These are phyloP conservation scores for Hamamelis virginiana DNA, from an alignment of 164 flowering plant species.

Conservation along the genomic window DNA sequence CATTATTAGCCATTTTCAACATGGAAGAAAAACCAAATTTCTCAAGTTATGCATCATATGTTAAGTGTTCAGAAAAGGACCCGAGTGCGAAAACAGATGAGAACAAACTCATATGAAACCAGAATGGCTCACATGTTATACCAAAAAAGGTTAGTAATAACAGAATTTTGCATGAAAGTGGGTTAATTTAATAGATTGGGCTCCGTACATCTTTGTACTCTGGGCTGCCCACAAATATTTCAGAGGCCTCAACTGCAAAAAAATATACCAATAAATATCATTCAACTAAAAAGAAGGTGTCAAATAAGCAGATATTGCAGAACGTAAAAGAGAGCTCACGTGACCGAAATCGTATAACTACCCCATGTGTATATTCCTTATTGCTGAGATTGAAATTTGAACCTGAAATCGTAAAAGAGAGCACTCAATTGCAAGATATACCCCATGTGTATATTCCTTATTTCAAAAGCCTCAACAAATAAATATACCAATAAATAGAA, in stretches of 20 bases:
- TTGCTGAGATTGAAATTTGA: conserved; percentile 48
- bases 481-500: conserved; percentile 7
- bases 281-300: not conserved
- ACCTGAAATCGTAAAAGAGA: conserved; percentile 43
- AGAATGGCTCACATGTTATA: not conserved
- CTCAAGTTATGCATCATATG: not conserved
- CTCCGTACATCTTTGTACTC: conserved; percentile 66
- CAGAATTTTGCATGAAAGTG: not conserved
- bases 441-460: too few species aligned
- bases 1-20: not conserved
- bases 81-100: not conserved
- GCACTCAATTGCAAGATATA: not conserved
- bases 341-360: conserved; percentile 77
- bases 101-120: not conserved
- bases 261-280: conserved; percentile 6
- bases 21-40: not conserved
- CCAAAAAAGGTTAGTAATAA: not conserved
- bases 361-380: conserved; percentile 64
- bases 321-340: conserved; percentile 37
- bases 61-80: not conserved
- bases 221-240: conserved; percentile 54
- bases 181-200: conserved; percentile 1
- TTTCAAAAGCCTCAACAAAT: conserved; percentile 75
- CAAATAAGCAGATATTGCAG: not conserved
- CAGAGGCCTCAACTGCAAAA: conserved; percentile 68